Conservation (phyloP, 116 monocot genomes). For the Zostera marina region DNA sequence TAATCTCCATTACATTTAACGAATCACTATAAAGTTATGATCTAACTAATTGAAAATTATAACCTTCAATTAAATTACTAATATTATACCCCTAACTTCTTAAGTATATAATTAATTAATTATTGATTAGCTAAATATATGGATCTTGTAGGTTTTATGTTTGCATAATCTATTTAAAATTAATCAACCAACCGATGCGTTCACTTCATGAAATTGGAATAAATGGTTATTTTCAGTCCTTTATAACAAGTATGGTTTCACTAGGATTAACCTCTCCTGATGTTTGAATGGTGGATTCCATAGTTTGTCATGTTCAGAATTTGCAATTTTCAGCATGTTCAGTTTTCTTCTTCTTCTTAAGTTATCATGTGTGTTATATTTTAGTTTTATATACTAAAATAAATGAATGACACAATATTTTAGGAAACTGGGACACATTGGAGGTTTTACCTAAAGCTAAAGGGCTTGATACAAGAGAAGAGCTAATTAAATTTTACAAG, state of each 20-base stretch:
- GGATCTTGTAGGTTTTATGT: background rate
- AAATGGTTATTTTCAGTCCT: background rate
- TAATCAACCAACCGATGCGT: background rate
- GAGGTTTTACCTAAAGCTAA: constrained; percentile 62
- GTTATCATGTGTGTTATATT: background rate
- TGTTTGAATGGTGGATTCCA: too few species aligned
- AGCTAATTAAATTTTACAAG: constrained; percentile 48
- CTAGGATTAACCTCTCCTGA: too few species aligned
- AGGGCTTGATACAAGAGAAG: constrained; percentile 63
- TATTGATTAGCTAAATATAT: background rate
- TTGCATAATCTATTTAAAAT: constrained; percentile 1
- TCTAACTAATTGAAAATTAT: too few species aligned
- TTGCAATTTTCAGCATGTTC: too few species aligned
- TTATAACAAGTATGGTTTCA: too few species aligned
- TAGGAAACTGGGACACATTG: constrained; percentile 89
- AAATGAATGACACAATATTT: background rate
- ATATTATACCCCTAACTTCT: too few species aligned
- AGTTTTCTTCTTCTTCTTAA: background rate
- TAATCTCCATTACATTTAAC: too few species aligned
- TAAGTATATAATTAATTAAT: too few species aligned
- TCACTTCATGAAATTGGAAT: background rate
- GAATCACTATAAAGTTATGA: too few species aligned
- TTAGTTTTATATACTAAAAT: background rate
- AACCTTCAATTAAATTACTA: too few species aligned
- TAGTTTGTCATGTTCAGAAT: too few species aligned